Percentiles rank a stretch among this genome's conserved stretches.
phyloP scores from a whole-genome alignment of 768 basidiomycete genomes.

The Collybia sp. region DNA sequence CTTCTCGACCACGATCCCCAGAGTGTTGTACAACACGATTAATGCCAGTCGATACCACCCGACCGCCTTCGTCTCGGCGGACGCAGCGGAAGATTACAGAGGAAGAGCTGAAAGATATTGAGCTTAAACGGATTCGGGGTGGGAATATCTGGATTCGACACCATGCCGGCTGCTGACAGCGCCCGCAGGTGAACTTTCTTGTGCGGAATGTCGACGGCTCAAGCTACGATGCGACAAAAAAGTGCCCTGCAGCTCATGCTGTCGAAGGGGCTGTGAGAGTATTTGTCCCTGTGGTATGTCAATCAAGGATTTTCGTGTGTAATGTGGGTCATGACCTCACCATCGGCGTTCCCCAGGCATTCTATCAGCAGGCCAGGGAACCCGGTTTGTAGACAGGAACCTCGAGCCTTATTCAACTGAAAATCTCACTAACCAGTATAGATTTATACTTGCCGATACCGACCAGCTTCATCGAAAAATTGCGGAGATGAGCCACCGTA shows the following conservation, averaged over 20 bases:
- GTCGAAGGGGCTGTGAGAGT: constrained; percentile 55
- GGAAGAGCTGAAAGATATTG: constrained; percentile 48
- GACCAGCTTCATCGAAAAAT: constrained; percentile 64
- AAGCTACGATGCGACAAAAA: constrained; percentile 51
- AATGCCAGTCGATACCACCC: constrained; percentile 42
- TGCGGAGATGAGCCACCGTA: constrained; percentile 60
- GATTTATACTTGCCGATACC: constrained; percentile 65
- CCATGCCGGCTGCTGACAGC: constrained; percentile 1
- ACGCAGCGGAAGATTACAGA: constrained; percentile 41
- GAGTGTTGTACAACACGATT: too few species aligned
- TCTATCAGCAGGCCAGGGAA: constrained; percentile 48
- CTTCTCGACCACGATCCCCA: too few species aligned
- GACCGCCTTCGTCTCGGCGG: constrained; percentile 29
- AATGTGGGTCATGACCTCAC: background rate
- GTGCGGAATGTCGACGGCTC: constrained; percentile 46
- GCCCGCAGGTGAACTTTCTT: constrained; percentile 43
- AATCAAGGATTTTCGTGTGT: background rate
- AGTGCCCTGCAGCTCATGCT: constrained; percentile 46
- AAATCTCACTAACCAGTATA: constrained; percentile 12
- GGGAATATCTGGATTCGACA: constrained; percentile 8
- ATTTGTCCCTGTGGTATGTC: constrained; percentile 56
- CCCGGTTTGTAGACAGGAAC: constrained; percentile 24
- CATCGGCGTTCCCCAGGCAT: constrained; percentile 26
- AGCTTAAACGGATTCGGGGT: constrained; percentile 46
- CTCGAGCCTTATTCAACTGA: too few species aligned